These are phyloP conservation scores for Gracilaria vermiculophylla DNA, from an alignment of 23 red algal species.

Conservation along the genomic window DNA sequence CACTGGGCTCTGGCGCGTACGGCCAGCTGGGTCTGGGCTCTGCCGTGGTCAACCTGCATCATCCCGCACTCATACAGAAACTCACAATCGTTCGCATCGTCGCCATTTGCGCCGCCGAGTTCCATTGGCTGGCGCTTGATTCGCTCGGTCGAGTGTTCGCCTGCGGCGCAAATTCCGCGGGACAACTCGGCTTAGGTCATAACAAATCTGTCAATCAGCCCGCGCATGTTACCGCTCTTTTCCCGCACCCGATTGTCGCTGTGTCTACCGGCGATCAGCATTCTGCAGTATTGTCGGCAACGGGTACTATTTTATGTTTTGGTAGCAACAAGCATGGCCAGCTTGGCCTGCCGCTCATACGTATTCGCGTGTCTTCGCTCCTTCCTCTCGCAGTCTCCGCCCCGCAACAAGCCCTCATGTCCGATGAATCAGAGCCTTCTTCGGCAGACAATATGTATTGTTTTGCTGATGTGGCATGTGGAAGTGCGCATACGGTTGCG, in stretches of 20 bases:
- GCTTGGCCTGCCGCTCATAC: conserved; percentile 58
- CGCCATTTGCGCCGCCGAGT: conserved; percentile 57
- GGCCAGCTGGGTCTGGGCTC: conserved; percentile 68
- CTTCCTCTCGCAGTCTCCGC: conserved; percentile 19
- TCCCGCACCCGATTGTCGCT: conserved; percentile 55
- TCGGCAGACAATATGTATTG: neutral
- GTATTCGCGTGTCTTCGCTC: conserved; percentile 14
- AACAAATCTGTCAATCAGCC: conserved; percentile 26
- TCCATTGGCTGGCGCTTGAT: conserved; percentile 89
- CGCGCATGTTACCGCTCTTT: conserved; percentile 40
- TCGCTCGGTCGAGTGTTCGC: conserved; percentile 61
- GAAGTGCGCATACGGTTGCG: conserved; percentile 70
- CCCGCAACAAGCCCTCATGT: conserved; percentile 15
- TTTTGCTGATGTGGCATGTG: conserved; percentile 62
- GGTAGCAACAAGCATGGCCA: conserved; percentile 87
- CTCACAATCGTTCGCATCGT: conserved; percentile 49
- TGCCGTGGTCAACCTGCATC: conserved; percentile 19
- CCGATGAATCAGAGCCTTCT: neutral
- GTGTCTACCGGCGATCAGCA: conserved; percentile 79
- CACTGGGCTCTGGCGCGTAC: conserved; percentile 58
- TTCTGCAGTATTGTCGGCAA: conserved; percentile 76
- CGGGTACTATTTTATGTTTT: conserved; percentile 78
- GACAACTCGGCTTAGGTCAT: conserved; percentile 64
- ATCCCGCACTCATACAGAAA: conserved; percentile 35
- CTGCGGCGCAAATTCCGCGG: conserved; percentile 54